phyloP scores from a whole-genome alignment of 495 filamentous ascomycete genomes.

The Antarctomyces pellizariae region DNA sequence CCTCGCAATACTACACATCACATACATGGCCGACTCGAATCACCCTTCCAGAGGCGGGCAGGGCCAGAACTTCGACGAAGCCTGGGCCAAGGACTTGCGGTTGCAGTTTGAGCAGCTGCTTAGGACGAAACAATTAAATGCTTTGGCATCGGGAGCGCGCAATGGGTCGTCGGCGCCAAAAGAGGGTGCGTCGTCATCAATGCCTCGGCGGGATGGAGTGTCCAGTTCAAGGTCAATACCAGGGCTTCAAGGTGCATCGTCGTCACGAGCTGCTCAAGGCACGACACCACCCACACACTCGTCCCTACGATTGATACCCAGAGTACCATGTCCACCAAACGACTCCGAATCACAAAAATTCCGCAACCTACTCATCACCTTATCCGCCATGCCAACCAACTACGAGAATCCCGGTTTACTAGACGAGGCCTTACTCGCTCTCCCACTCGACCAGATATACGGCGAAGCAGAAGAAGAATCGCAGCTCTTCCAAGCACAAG shows the following conservation, averaged over 20 bases:
- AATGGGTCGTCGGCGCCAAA: slow-evolving; percentile 29
- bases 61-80: slow-evolving; percentile 20
- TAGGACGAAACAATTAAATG: slow-evolving; percentile 54
- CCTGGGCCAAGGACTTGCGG: slow-evolving; percentile 27
- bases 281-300: slow-evolving; percentile 36
- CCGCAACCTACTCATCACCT: slow-evolving; percentile 52
- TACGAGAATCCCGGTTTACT: slow-evolving; percentile 95
- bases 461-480: slow-evolving; percentile 82
- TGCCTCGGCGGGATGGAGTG: slow-evolving; percentile 11
- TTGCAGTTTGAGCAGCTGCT: slow-evolving; percentile 55
- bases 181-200: slow-evolving; percentile 21
- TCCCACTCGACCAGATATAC: slow-evolving; percentile 85
- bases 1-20: too few species aligned
- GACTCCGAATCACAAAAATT: slow-evolving; percentile 60
- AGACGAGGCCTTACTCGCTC: slow-evolving; percentile 68
- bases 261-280: slow-evolving; percentile 9
- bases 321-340: slow-evolving; percentile 52
- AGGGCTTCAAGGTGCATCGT: slow-evolving; percentile 6
- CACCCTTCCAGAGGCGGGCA: slow-evolving; percentile 1
- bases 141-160: slow-evolving; percentile 34
- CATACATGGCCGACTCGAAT: slow-evolving; percentile 9
- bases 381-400: slow-evolving; percentile 67
- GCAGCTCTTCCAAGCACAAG: slow-evolving; percentile 66
- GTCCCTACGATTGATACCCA: slow-evolving; percentile 49
- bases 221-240: slow-evolving; percentile 1